Percentiles rank a stretch among this genome's conserved stretches.
phyloP scores from a whole-genome alignment of 1,284 basidiomycete species.

The Melampsora americana region DNA sequence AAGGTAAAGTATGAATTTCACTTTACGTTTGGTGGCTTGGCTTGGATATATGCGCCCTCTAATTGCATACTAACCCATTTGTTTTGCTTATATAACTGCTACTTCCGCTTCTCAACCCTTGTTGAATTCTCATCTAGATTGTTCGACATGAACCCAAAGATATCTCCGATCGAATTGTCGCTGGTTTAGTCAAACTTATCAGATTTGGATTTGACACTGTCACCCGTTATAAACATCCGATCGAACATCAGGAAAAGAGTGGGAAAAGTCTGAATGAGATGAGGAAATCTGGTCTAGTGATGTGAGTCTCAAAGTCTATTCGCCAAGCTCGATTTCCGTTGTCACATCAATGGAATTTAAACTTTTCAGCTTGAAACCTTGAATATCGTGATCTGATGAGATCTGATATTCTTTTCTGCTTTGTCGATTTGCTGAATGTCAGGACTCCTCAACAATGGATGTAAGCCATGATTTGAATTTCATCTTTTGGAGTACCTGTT shows the following conservation, averaged over 20 bases:
- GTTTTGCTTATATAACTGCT: background rate
- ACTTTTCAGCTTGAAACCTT: no score
- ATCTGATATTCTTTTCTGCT: background rate
- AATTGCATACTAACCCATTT: no score
- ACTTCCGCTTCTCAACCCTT: background rate
- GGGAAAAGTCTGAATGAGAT: background rate
- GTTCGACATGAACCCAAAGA: slow-evolving; percentile 18
- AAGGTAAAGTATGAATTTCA: background rate
- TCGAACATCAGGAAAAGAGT: background rate
- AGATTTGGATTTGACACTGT: slow-evolving; percentile 11
- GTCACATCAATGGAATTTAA: no score
- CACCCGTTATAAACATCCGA: slow-evolving; percentile 9
- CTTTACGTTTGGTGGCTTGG: background rate
- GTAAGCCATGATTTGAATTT: background rate
- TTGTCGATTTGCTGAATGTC: background rate
- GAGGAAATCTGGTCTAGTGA: background rate
- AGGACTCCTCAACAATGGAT: slow-evolving; percentile 4
- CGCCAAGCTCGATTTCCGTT: no score
- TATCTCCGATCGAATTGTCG: slow-evolving; percentile 12
- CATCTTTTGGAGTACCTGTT: no score
- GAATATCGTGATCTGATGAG: background rate
- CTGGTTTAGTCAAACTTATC: slow-evolving; percentile 1
- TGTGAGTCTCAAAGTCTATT: background rate
- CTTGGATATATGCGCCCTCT: no score
- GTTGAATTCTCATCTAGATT: background rate